Base-by-base conservation (phyloP, 345 rosid genomes). In the Turritis glabra region DNA sequence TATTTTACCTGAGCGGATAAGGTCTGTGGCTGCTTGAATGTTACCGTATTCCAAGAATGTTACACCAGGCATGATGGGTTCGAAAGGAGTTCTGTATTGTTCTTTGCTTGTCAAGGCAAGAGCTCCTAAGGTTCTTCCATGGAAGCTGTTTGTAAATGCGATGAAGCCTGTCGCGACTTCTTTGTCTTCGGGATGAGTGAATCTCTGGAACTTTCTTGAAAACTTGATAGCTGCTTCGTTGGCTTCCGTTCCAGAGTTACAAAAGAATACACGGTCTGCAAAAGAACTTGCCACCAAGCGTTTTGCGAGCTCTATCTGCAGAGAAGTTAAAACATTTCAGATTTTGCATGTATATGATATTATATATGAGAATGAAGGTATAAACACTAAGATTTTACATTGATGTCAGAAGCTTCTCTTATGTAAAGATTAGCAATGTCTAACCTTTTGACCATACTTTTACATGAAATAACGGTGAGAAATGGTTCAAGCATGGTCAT, bases 31-130 rank as follows among this genome's bases (percentile, higher is more conserved):
- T 11, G 93, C 87, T 81, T 88, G 77, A 19, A 81, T 77, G 67
- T 95, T 81, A 22, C 99, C 97, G 57, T 85, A 92, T 67, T 95
- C 97, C 46, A 90, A 72, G 75, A 95, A 95, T 47, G 89, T 89
- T 35, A 90, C 97, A 52, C 97, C 99, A n/a, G 99, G 96, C 99
- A 95, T 92, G 70, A 95, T 89, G 38, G 99, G 99, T 69, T 95
- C 92, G 58, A 92, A 90, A 64, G 99, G 99, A 21, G 81, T 80
- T 74, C 97, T 79, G 35, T 95, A 95, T 18, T 90, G 81, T 65
- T 84, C 91, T 84, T 95, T 95, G 83, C 97, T 95, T 23, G 99
- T 95, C 79, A 95, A 72, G 75, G 99, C 97, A 38, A 95, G 87
- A 25, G 97, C 87, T 18, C 99, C 97, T 71, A 95, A 82, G 55